Conservation (phyloP, 345 rosid genomes). For the Citrus sinensis region DVS_A1.0 CM039164.1:21512001-21512500, state of each 20-base stretch:
- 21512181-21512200: neutral
- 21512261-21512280: neutral
- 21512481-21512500: conserved; percentile 8
- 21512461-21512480: conserved; percentile 38
- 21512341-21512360: conserved; percentile 12
- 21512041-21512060: neutral
- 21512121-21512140: neutral
- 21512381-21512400: conserved; percentile 32
- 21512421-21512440: conserved; percentile 25
- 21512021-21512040: neutral
- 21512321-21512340: neutral
- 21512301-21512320: neutral
- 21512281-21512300: neutral
- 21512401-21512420: conserved; percentile 36
- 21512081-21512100: neutral
- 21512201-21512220: neutral
- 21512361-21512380: conserved; percentile 39
- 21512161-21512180: neutral
- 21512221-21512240: neutral
- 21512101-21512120: neutral
- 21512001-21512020: conserved; percentile 23
- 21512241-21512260: neutral
- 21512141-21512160: neutral
- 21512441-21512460: conserved; percentile 50
- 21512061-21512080: neutral